Conservation (phyloP, 208 protist species). For the Herpetomonas samuelpessoai region DNA sequence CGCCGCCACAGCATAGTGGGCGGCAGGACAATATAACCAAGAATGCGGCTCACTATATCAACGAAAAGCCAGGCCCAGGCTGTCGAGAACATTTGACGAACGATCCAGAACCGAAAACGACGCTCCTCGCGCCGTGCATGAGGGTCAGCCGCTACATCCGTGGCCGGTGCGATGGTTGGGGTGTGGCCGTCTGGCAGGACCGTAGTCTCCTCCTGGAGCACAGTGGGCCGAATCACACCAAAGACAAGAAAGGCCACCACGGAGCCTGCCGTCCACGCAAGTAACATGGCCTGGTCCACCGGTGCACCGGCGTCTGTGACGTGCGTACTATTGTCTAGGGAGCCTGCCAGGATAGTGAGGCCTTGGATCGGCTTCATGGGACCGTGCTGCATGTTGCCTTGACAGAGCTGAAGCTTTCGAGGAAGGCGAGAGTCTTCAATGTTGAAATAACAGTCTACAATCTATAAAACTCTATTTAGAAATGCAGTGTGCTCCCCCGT, state of each 20-base stretch:
- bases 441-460: too few species aligned
- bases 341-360: too few species aligned
- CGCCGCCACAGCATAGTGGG: slow-evolving; percentile 41
- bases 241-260: slow-evolving; percentile 36
- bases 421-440: too few species aligned
- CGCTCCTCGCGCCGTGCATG: background rate
- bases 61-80: slow-evolving; percentile 33
- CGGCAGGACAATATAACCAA: slow-evolving; percentile 40
- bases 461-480: too few species aligned
- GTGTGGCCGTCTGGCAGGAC: background rate
- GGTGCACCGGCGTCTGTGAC: slow-evolving; percentile 37
- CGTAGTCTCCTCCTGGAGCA: background rate
- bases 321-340: too few species aligned
- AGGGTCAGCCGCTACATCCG: background rate
- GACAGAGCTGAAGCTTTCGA: too few species aligned
- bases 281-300: slow-evolving; percentile 12
- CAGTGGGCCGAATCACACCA: slow-evolving; percentile 31
- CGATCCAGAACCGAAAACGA: slow-evolving; percentile 15
- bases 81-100: slow-evolving; percentile 23
- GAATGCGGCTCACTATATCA: slow-evolving; percentile 39
- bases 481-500: too few species aligned
- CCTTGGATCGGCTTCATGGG: too few species aligned
- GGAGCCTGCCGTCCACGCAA: slow-evolving; percentile 27
- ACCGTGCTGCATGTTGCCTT: too few species aligned
- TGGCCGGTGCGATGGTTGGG: background rate